Conservation (phyloP, 2,329 filamentous ascomycete species). For the Trichoderma gracile region DNA sequence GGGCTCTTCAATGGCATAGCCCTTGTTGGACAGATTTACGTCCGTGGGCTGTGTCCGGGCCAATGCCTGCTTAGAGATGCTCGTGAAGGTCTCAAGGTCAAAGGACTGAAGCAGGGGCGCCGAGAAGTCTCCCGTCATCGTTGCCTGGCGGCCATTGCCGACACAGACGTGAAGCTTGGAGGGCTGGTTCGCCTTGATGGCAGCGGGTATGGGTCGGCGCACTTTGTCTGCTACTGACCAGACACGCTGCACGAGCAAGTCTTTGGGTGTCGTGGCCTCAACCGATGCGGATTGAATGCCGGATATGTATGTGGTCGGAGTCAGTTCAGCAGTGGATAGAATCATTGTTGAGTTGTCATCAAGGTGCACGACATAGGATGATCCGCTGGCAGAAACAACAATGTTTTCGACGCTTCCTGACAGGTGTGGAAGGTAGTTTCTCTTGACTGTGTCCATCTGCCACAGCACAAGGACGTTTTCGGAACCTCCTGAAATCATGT, state of each 20-base stretch:
- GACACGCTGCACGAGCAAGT: conserved; percentile 54
- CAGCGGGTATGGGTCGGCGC: conserved; percentile 56
- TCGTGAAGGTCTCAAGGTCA: conserved; percentile 75
- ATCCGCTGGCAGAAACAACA: conserved; percentile 74
- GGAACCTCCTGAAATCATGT: conserved; percentile 87
- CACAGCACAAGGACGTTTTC: conserved; percentile 89
- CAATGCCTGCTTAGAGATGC: conserved; percentile 83
- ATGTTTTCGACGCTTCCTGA: conserved; percentile 82
- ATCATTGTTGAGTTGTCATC: conserved; percentile 93
- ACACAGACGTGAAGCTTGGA: conserved; percentile 69
- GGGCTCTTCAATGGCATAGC: conserved; percentile 72
- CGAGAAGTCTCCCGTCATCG: conserved; percentile 53
- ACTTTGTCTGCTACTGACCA: conserved; percentile 49
- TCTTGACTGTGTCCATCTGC: conserved; percentile 85
- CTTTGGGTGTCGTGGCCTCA: conserved; percentile 52
- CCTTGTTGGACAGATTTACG: conserved; percentile 71
- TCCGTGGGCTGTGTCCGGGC: conserved; percentile 86
- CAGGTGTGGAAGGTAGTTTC: conserved; percentile 86
- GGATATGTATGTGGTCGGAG: conserved; percentile 79
- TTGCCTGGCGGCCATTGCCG: conserved; percentile 59
- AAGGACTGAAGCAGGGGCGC: conserved; percentile 75
- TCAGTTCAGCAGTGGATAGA: conserved; percentile 84
- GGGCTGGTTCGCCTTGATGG: conserved; percentile 61
- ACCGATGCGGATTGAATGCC: conserved; percentile 70
- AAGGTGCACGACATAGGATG: conserved; percentile 80